These are phyloP conservation scores for Exophiala viscosa DNA, from an alignment of 2,329 filamentous ascomycete species.

Conservation along the genomic window DNA sequence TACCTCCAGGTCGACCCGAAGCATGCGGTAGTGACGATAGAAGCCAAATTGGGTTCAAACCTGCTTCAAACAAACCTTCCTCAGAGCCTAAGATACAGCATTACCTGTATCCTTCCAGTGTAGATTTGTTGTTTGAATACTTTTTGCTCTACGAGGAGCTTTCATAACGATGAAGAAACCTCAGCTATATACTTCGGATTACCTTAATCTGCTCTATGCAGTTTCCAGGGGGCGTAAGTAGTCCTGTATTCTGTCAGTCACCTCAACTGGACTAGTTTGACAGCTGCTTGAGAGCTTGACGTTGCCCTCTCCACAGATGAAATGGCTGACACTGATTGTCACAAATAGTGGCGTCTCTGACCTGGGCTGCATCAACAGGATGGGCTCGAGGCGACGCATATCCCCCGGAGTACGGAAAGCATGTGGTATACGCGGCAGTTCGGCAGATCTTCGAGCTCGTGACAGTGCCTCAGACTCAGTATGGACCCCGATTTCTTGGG, in stretches of 20 bases:
- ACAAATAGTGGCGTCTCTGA: constrained; percentile 6
- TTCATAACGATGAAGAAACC: neutral
- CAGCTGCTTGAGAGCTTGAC: too few species aligned
- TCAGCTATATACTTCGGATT: neutral
- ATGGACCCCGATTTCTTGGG: neutral
- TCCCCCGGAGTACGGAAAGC: constrained; percentile 9
- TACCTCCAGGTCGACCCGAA: too few species aligned
- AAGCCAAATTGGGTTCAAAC: too few species aligned
- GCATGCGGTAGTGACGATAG: too few species aligned
- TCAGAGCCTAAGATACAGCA: too few species aligned
- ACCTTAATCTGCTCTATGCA: neutral
- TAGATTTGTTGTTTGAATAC: too few species aligned
- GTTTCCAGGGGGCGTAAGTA: neutral
- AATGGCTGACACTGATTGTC: neutral
- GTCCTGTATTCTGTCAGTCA: neutral
- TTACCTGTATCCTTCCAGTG: too few species aligned
- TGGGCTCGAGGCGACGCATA: constrained; percentile 12
- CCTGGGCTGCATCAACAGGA: constrained; percentile 10
- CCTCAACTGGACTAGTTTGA: neutral
- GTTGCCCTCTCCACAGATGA: too few species aligned
- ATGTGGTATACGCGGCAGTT: constrained; percentile 12
- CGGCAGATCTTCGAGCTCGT: constrained; percentile 1
- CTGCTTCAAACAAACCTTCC: too few species aligned
- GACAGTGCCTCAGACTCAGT: constrained; percentile 11
- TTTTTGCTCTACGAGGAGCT: too few species aligned